Evolutionary conservation across 164 flowering plant species (phyloP).

Genomic region (Aristolochia californica): DNA sequence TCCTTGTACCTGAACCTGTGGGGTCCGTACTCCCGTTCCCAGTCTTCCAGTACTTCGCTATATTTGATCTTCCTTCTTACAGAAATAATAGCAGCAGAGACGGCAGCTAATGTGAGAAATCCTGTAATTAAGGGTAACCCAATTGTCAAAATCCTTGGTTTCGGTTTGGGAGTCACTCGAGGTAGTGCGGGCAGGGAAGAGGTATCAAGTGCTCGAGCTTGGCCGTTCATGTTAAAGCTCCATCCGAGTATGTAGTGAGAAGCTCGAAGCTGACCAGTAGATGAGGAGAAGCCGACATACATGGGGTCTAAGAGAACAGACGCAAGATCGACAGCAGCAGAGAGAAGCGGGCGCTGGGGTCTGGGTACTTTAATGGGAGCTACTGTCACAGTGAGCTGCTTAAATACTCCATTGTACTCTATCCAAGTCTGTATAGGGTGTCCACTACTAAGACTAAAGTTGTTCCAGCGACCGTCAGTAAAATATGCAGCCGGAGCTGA

Average conservation of each 20-base stretch:
- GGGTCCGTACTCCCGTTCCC: constrained; percentile 68
- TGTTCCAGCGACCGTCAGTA: background rate
- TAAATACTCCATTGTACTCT: constrained; percentile 13
- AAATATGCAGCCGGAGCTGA: constrained; percentile 15
- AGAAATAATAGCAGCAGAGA: constrained; percentile 9
- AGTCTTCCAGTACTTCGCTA: constrained; percentile 44
- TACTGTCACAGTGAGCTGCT: constrained; percentile 13
- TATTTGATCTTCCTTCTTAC: constrained; percentile 22
- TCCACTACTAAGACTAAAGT: constrained; percentile 9
- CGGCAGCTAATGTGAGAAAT: background rate
- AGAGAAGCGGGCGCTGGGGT: constrained; percentile 10
- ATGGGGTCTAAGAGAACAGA: constrained; percentile 4
- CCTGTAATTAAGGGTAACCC: constrained; percentile 1
- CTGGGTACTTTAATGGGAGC: constrained; percentile 13
- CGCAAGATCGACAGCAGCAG: constrained; percentile 7
- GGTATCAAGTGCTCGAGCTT: constrained; percentile 8
- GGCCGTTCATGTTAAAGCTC: constrained; percentile 13
- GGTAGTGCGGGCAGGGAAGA: constrained; percentile 7
- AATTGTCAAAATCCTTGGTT: constrained; percentile 1
- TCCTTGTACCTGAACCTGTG: constrained; percentile 54
- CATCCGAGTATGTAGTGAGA: constrained; percentile 13
- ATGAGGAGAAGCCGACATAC: constrained; percentile 13
- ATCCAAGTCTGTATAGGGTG: constrained; percentile 18
- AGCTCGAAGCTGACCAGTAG: background rate
- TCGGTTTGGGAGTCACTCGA: background rate